Evolutionary conservation across 1,284 basidiomycete genomes (phyloP).

Genomic region (Cryptococcus sp.): DNA sequence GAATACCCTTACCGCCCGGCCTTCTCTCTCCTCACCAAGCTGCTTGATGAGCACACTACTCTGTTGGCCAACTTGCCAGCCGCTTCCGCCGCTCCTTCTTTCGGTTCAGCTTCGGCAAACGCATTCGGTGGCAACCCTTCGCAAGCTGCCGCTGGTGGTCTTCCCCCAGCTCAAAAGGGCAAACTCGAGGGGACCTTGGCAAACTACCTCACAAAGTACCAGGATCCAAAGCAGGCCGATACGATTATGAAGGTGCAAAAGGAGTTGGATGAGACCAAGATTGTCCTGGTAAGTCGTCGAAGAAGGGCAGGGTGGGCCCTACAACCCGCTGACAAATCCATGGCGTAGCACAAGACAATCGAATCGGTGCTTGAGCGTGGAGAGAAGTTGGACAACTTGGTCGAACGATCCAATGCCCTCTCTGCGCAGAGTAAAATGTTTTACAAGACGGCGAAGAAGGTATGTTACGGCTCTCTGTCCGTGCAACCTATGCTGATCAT

Average conservation of each 20-base stretch:
- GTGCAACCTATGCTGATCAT: not conserved
- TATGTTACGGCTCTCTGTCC: conserved; percentile 46
- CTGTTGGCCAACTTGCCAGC: conserved; percentile 61
- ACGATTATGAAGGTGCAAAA: conserved; percentile 98
- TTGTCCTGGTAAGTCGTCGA: conserved; percentile 72
- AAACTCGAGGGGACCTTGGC: conserved; percentile 62
- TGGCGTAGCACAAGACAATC: conserved; percentile 90
- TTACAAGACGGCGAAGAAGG: conserved; percentile 92
- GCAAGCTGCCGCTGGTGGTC: conserved; percentile 47
- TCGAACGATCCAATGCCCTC: conserved; percentile 89
- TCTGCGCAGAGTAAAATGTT: conserved; percentile 93
- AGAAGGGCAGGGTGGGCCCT: not conserved
- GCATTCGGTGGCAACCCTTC: conserved; percentile 53
- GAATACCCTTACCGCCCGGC: conserved; percentile 97
- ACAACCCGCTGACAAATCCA: conserved; percentile 2
- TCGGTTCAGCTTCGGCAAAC: conserved; percentile 44
- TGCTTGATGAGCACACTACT: conserved; percentile 88
- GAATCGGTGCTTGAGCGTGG: conserved; percentile 95
- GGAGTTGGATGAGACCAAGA: conserved; percentile 99
- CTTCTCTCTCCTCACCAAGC: conserved; percentile 91
- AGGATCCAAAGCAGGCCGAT: conserved; percentile 97
- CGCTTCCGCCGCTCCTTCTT: conserved; percentile 43
- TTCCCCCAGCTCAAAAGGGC: conserved; percentile 54
- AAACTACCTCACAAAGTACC: conserved; percentile 87
- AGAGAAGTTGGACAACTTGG: conserved; percentile 95